These are phyloP conservation scores for Nyctanthes arbortristis DNA, from an alignment of 257 asterid species.

Conservation along the genomic window DNA sequence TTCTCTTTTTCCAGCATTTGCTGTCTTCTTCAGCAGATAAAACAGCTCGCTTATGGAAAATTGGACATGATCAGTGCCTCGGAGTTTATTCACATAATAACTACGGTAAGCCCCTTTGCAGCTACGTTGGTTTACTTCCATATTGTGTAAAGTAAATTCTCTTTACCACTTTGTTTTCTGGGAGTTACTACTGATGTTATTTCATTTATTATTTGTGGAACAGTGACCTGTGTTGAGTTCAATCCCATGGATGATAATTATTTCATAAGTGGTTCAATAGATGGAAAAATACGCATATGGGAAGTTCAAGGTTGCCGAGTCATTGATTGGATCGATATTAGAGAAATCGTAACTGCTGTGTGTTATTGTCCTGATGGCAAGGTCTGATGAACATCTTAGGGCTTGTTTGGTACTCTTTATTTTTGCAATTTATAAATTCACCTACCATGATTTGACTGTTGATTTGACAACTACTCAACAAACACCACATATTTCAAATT, in stretches of 20 bases:
- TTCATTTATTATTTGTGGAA: conserved; percentile 26
- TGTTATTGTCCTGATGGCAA: conserved; percentile 78
- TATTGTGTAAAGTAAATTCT: neutral
- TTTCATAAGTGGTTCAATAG: conserved; percentile 90
- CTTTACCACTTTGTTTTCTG: neutral
- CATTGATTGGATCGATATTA: conserved; percentile 76
- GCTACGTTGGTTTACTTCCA: neutral
- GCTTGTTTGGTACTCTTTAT: too few species aligned
- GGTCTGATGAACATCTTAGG: conserved; percentile 42
- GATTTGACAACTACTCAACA: too few species aligned
- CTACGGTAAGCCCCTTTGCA: conserved; percentile 51
- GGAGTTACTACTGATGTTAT: conserved; percentile 11
- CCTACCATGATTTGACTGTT: too few species aligned
- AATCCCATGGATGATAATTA: conserved; percentile 72
- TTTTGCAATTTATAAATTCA: too few species aligned
- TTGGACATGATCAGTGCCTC: conserved; percentile 68
- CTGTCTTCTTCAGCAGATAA: conserved; percentile 86
- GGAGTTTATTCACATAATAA: conserved; percentile 75
- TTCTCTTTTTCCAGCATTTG: conserved; percentile 55
- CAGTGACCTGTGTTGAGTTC: conserved; percentile 90
- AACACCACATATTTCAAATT: too few species aligned
- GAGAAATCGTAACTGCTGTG: conserved; percentile 78
- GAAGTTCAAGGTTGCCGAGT: conserved; percentile 72
- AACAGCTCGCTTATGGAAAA: conserved; percentile 89
- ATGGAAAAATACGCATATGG: conserved; percentile 87